Conservation (phyloP, 2,329 filamentous ascomycete genomes). For the Chrysoporthe austroafricana region DNA sequence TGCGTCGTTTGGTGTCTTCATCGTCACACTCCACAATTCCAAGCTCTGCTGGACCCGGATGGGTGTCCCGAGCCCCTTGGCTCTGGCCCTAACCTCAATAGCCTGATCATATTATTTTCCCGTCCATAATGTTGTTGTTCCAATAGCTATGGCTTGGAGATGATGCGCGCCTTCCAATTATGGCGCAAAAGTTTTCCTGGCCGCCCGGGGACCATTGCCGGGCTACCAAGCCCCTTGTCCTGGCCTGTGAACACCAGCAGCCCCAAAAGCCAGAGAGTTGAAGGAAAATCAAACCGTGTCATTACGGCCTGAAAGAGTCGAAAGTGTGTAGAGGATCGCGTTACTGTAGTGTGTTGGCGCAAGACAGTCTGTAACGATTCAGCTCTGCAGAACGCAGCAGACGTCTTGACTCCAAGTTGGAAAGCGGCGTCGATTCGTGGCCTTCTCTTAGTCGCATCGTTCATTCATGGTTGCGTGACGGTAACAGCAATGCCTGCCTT, state of each 20-base stretch:
- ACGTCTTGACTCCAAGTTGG: constrained; percentile 2
- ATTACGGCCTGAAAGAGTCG: not conserved
- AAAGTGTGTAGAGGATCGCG: not conserved
- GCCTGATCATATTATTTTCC: not conserved
- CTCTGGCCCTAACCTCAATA: too few species aligned
- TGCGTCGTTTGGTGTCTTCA: constrained; percentile 2
- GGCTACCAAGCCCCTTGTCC: constrained; percentile 3
- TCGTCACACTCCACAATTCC: not conserved
- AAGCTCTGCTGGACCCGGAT: not conserved
- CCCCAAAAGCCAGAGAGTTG: not conserved
- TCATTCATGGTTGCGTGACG: constrained; percentile 8
- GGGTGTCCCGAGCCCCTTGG: not conserved
- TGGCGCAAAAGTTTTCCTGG: not conserved
- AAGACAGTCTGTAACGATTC: not conserved
- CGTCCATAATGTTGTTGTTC: not conserved
- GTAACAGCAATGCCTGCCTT: constrained; percentile 43
- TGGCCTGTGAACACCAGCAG: too few species aligned
- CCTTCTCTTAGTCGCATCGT: not conserved
- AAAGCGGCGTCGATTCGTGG: not conserved
- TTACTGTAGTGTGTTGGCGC: not conserved
- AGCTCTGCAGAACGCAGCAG: not conserved
- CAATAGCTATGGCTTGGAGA: not conserved
- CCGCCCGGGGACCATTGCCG: not conserved
- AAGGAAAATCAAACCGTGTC: not conserved
- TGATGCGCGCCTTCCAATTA: not conserved